Base-by-base conservation (phyloP, 257 asterid species). In the Fraxinus cuspidata region DNA sequence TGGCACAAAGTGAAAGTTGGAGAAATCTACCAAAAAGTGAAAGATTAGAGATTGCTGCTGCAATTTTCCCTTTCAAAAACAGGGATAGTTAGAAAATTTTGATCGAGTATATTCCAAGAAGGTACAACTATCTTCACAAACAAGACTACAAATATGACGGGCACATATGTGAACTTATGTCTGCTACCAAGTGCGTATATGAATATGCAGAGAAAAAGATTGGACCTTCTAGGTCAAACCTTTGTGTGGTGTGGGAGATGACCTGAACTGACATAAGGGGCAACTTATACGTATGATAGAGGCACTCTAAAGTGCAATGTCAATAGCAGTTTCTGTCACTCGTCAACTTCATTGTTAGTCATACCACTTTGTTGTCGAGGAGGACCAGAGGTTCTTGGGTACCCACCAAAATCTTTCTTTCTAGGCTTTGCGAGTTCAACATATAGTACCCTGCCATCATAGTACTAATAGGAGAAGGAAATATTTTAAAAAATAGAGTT, bases 361-460 rank as follows among this genome's bases (percentile, higher is more conserved):
- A 74, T 71, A 47, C 42, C 56, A 31, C 56, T 81, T 51, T 84
- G 81, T 64, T 60, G 83, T 71, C 70, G 82, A 74, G 93, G 91
- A 42, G 90, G 91, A 0, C 91, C 96, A 29, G 86, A 82, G 75
- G 88, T 80, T 81, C 37, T 87, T 0, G 90, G 89, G 34, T 81
- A 80, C 47, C 86, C 81, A 69, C 87, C 89, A 75, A 81, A 85
- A 35, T 84, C 87, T 27, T 77, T 63, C 31, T 76, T 51, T 71
- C 88, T 78, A n/a, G 84, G 91, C 77, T 84, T 88, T 2, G 91
- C 91, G 15, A 90, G 82, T 58, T 90, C 93, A 31, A 90, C 86
- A 75, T 19, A 77, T 28, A 90, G 79, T 49, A 35, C 74, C 88
- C 90, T 83, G 27, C 90, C 90, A 70, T 87, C 82, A 49, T 88